Evolutionary conservation across 768 basidiomycete genomes (phyloP).

Genomic region (Polyporus arcularius): DNA sequence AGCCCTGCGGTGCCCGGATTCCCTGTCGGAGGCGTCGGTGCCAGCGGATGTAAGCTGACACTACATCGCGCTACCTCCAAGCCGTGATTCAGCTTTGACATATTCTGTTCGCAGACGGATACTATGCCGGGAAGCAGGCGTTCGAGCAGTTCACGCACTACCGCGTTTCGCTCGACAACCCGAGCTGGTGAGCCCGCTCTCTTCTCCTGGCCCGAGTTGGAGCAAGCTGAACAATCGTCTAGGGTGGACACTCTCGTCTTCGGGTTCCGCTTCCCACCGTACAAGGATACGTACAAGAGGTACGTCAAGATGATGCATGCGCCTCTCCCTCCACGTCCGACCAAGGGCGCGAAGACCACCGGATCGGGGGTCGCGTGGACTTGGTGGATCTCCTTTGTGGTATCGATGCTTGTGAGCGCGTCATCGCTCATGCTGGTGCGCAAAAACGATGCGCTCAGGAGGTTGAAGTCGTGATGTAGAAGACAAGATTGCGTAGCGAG

Average conservation of each 20-base stretch:
- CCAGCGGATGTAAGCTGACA: slow-evolving; percentile 60
- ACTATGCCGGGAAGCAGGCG: slow-evolving; percentile 65
- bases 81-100: background rate
- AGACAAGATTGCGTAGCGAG: no score
- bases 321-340: no score
- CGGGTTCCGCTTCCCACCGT: slow-evolving; percentile 17
- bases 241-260: slow-evolving; percentile 15
- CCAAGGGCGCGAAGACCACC: no score
- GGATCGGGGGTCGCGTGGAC: no score
- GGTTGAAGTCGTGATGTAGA: no score
- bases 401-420: no score
- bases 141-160: slow-evolving; percentile 79
- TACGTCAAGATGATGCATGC: no score
- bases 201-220: background rate
- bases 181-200: slow-evolving; percentile 33
- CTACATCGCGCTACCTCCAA: background rate
- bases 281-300: background rate
- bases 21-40: slow-evolving; percentile 73
- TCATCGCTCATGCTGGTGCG: no score
- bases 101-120: slow-evolving; percentile 41
- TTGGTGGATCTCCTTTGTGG: no score
- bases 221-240: background rate
- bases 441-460: no score
- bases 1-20: slow-evolving; percentile 58
- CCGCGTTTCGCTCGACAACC: slow-evolving; percentile 52